phyloP scores from a whole-genome alignment of 805 yeast genomes.

The Metschnikowia chrysomelidarum region DNA sequence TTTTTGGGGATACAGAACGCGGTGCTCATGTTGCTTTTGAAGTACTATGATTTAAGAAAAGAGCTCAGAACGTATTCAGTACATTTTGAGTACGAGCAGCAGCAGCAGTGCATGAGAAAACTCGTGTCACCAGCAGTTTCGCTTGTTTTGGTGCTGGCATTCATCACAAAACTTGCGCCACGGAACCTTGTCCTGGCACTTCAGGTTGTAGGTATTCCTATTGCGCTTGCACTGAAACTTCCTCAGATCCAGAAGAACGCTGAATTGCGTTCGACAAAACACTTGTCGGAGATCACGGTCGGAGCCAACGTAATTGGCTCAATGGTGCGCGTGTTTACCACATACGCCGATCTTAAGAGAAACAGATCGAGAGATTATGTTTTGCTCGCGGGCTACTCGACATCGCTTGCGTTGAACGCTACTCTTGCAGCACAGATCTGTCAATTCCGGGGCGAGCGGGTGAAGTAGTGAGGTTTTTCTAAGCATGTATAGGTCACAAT shows the following conservation, averaged over 20 bases:
- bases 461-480: too few relatives aligned
- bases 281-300: slow-evolving; percentile 38
- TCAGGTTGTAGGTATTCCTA: slow-evolving; percentile 39
- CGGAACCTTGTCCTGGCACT: slow-evolving; percentile 25
- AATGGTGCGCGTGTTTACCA: slow-evolving; percentile 39
- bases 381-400: slow-evolving; percentile 38
- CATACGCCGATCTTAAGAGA: slow-evolving; percentile 31
- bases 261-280: slow-evolving; percentile 34
- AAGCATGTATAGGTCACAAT: too few relatives aligned
- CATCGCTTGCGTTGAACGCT: slow-evolving; percentile 34
- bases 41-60: slow-evolving; percentile 31
- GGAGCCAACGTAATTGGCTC: slow-evolving; percentile 42
- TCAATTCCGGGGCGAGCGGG: slow-evolving; percentile 10
- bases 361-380: slow-evolving; percentile 27
- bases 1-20: slow-evolving; percentile 40
- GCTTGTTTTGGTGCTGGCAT: slow-evolving; percentile 27
- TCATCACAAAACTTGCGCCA: slow-evolving; percentile 35
- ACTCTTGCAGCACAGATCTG: slow-evolving; percentile 36
- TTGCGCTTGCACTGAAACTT: slow-evolving; percentile 35
- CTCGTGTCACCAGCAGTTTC: slow-evolving; percentile 27
- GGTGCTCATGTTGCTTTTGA: slow-evolving; percentile 33
- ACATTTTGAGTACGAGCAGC: slow-evolving; percentile 21
- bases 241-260: slow-evolving; percentile 40
- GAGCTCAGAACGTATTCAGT: slow-evolving; percentile 16
- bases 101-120: slow-evolving; percentile 14